A percentile compares a stretch with the other conserved stretches of the same genome.
Evolutionary conservation across 164 flowering plant genomes (phyloP).

Genomic region (Magnolia changhungtana): DNA sequence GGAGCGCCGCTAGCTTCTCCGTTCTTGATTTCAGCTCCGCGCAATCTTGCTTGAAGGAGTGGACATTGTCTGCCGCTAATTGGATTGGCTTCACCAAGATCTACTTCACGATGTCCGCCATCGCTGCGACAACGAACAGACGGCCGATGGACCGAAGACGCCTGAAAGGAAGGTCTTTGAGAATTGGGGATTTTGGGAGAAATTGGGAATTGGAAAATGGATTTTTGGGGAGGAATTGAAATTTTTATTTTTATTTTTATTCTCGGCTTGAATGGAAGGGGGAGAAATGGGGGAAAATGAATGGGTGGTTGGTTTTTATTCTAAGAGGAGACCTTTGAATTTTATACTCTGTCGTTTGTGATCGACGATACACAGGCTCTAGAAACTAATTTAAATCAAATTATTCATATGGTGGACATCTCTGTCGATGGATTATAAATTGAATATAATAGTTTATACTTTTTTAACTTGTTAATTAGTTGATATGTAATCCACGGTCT

Average conservation of each 20-base stretch:
- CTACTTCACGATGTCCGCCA: conserved; percentile 72
- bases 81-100: conserved; percentile 65
- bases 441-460: too few relatives aligned
- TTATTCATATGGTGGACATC: too few relatives aligned
- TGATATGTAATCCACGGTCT: too few relatives aligned
- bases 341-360: neutral
- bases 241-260: too few relatives aligned
- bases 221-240: neutral
- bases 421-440: too few relatives aligned
- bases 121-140: conserved; percentile 10
- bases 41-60: conserved; percentile 53
- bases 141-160: neutral
- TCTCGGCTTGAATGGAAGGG: neutral
- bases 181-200: neutral
- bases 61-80: conserved; percentile 61
- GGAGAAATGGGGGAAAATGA: neutral
- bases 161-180: neutral
- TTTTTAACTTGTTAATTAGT: too few relatives aligned
- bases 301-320: neutral
- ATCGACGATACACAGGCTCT: neutral
- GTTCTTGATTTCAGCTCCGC: too few relatives aligned
- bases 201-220: neutral
- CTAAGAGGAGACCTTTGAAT: neutral
- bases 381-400: too few relatives aligned
- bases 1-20: too few relatives aligned